Conservation (phyloP, 2,329 filamentous ascomycete genomes). For the Madurella mycetomatis region DNA sequence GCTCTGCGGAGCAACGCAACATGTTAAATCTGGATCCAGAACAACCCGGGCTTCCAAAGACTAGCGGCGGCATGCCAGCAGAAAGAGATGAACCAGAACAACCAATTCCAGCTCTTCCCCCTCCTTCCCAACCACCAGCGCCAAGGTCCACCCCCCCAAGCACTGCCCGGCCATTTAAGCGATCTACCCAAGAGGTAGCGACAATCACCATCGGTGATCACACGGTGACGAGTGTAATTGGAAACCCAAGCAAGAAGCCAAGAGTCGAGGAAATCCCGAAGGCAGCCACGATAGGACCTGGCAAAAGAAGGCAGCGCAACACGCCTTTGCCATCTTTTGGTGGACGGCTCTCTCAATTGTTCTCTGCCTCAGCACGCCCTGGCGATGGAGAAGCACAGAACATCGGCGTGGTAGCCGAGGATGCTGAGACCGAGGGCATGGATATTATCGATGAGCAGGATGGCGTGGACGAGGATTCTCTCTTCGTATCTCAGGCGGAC, state of each 20-base stretch:
- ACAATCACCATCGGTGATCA: slow-evolving; percentile 71
- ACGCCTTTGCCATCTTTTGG: slow-evolving; percentile 40
- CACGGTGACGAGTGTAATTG: slow-evolving; percentile 62
- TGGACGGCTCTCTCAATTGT: slow-evolving; percentile 41
- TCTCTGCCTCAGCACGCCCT: slow-evolving; percentile 35
- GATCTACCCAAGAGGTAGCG: slow-evolving; percentile 59
- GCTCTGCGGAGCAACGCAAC: not conserved
- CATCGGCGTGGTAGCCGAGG: slow-evolving; percentile 13
- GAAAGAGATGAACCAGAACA: slow-evolving; percentile 13
- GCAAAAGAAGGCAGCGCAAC: slow-evolving; percentile 17
- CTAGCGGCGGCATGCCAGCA: not conserved
- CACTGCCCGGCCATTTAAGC: slow-evolving; percentile 42
- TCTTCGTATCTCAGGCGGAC: slow-evolving; percentile 22
- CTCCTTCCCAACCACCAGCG: slow-evolving; percentile 30
- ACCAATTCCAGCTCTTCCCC: slow-evolving; percentile 25
- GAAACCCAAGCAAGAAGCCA: slow-evolving; percentile 48
- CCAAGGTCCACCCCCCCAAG: slow-evolving; percentile 24
- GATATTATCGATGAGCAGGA: slow-evolving; percentile 10
- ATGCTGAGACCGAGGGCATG: slow-evolving; percentile 14
- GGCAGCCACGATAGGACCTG: not conserved
- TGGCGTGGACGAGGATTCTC: slow-evolving; percentile 19
- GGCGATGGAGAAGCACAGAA: slow-evolving; percentile 21
- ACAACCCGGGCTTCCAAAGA: slow-evolving; percentile 17
- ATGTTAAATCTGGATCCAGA: slow-evolving; percentile 7
- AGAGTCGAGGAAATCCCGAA: slow-evolving; percentile 20